These are phyloP conservation scores for Brassica nigra DNA, from an alignment of 345 rosid genomes.

Conservation along the genomic window DNA sequence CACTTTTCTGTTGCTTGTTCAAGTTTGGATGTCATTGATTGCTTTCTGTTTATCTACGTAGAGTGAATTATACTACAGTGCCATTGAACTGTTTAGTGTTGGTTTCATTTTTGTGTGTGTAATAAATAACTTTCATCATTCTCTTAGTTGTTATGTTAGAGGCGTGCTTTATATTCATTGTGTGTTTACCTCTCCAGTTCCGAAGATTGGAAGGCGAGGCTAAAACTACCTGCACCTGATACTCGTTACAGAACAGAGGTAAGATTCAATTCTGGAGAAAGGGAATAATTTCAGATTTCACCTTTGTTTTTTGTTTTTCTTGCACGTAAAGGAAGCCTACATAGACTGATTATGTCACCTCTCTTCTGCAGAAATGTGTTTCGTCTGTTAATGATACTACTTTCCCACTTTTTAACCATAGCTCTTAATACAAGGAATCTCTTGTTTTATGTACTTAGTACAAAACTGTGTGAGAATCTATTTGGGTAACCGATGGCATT, in stretches of 20 bases:
- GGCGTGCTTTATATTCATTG: neutral
- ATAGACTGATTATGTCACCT: neutral
- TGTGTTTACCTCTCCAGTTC: slow-evolving; percentile 43
- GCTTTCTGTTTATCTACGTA: neutral
- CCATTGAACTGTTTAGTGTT: neutral
- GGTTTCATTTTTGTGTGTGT: neutral
- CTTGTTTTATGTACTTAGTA: neutral
- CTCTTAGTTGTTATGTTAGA: neutral
- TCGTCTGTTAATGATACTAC: neutral
- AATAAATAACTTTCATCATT: neutral
- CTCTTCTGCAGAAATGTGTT: neutral
- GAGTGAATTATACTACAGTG: neutral
- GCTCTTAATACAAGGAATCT: neutral
- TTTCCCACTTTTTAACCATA: neutral
- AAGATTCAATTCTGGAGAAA: neutral
- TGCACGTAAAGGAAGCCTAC: neutral
- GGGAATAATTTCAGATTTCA: neutral
- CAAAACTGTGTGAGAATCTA: neutral
- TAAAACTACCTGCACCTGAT: slow-evolving; percentile 73
- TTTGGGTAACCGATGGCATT: neutral
- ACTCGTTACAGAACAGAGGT: slow-evolving; percentile 88
- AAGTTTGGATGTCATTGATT: neutral
- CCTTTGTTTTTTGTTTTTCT: neutral
- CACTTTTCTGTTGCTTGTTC: neutral
- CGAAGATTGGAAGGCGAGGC: slow-evolving; percentile 88